These are phyloP conservation scores for Sarocladium oryzae DNA, from an alignment of 2,329 filamentous ascomycete genomes.

Conservation along the genomic window DNA sequence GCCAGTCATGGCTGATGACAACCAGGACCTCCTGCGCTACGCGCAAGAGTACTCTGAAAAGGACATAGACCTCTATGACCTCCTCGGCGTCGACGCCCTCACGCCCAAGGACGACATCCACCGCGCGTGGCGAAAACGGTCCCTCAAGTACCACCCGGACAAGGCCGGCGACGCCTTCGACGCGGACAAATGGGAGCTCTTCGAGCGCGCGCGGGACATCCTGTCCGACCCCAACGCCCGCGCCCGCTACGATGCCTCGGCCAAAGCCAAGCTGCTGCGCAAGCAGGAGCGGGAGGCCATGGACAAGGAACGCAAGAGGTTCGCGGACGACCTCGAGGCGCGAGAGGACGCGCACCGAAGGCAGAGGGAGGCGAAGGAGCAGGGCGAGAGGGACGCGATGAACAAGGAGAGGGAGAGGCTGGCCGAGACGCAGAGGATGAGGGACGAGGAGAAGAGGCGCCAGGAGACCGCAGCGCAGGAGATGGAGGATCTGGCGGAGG, in stretches of 20 bases:
- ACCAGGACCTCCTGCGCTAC: conserved; percentile 44
- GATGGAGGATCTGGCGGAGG: conserved; percentile 31
- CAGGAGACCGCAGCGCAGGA: conserved; percentile 31
- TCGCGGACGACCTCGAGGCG: conserved; percentile 82
- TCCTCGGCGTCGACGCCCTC: conserved; percentile 61
- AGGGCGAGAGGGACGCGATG: conserved; percentile 26
- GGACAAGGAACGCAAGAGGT: conserved; percentile 63
- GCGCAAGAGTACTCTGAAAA: conserved; percentile 54
- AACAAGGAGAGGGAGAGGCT: conserved; percentile 31
- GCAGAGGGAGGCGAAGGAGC: conserved; percentile 43
- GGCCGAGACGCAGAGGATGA: conserved; percentile 30
- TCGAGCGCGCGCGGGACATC: conserved; percentile 82
- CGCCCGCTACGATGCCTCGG: conserved; percentile 69
- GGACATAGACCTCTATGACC: conserved; percentile 69
- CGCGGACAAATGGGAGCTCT: conserved; percentile 74
- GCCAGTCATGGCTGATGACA: conserved; percentile 26
- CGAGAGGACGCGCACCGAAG: conserved; percentile 63
- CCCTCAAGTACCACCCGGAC: conserved; percentile 90
- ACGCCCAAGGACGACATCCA: conserved; percentile 68
- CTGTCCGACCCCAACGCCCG: conserved; percentile 66
- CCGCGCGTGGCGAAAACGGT: conserved; percentile 76
- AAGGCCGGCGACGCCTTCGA: conserved; percentile 73
- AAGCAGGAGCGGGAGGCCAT: conserved; percentile 66
- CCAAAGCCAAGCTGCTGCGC: conserved; percentile 64
- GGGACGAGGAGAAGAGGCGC: conserved; percentile 29